These are phyloP conservation scores for Lyophyllum semitale DNA, from an alignment of 768 basidiomycete genomes.

Conservation along the genomic window DNA sequence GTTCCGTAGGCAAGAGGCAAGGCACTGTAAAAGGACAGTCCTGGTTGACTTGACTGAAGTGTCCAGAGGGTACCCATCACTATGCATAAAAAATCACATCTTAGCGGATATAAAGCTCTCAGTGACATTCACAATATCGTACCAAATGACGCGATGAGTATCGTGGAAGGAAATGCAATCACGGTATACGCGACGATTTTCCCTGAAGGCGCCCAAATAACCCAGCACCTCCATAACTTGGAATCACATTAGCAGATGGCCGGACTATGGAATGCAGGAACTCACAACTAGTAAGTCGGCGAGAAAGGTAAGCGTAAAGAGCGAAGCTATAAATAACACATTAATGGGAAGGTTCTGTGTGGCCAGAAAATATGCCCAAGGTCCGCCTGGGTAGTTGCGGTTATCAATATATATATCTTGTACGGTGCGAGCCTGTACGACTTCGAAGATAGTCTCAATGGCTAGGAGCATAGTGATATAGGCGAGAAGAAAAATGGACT, in stretches of 20 bases:
- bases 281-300: conserved; percentile 38
- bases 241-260: not conserved
- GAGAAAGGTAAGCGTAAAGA: conserved; percentile 44
- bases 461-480: conserved; percentile 39
- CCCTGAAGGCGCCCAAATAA: conserved; percentile 38
- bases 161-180: conserved; percentile 27
- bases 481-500: conserved; percentile 33
- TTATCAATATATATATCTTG: conserved; percentile 45
- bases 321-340: conserved; percentile 42
- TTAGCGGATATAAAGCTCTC: not conserved
- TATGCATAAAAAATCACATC: conserved; percentile 5
- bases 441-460: conserved; percentile 39
- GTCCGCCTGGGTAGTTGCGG: conserved; percentile 42
- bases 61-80: conserved; percentile 36
- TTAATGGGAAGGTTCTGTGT: conserved; percentile 43
- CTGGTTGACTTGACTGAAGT: conserved; percentile 31
- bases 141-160: conserved; percentile 30
- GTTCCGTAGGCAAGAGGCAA: conserved; percentile 27
- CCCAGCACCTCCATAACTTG: conserved; percentile 42
- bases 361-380: conserved; percentile 44
- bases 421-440: conserved; percentile 40
- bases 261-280: not conserved
- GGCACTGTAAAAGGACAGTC: conserved; percentile 28
- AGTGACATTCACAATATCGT: not conserved
- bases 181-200: conserved; percentile 23